Base-by-base conservation (phyloP, 441 rosid species). In the Rhodomyrtus psidioides region DNA sequence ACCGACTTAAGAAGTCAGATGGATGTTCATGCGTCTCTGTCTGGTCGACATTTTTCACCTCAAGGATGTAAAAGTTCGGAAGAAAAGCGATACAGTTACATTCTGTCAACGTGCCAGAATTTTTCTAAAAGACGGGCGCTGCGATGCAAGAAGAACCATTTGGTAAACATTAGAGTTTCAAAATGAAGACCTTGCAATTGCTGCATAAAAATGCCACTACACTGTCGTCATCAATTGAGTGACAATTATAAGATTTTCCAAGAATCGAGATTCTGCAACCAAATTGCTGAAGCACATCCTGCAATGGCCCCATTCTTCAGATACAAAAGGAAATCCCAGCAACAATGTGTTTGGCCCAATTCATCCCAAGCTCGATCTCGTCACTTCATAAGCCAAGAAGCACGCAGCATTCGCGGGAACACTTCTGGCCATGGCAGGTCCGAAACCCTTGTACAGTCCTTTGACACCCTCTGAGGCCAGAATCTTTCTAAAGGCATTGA, bases 361-460 rank as follows among this genome's bases (percentile, higher is more conserved):
- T 85, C 83, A 74, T 3, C 96, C 96, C 90, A 97, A 91, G 91
- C 96, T 93, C n/a, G 99, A 92, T 85, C 94, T 94, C 28, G 95
- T 92, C 88, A 97, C 89, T 88, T 97, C 98, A 83, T 93, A 94
- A 17, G 95, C 99, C 93, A 96, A 91, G 97, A 97, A 96, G 84
- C 98, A 96, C 19, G 98, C 99, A 55, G 99, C 99, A 91, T 96
- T 96, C 26, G 99, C 99, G 34, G 98, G 98, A 81, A 97, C 91
- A 86, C 99, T 97, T 85, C 98, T 92, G 27, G 91, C 96, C 99
- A 97, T 95, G 58, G 99, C 98, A 23, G 99, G 98, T 70, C 97
- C 93, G 27, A 97, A 97, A 49, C 99, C 99, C 89, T 91, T 95
- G 93, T 95, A 97, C 88, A 96, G 87, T 76, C 98, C 99, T 89